Evolutionary conservation across 148 eudicot genomes (phyloP).

Genomic region (Amaranthus palmeri): DNA sequence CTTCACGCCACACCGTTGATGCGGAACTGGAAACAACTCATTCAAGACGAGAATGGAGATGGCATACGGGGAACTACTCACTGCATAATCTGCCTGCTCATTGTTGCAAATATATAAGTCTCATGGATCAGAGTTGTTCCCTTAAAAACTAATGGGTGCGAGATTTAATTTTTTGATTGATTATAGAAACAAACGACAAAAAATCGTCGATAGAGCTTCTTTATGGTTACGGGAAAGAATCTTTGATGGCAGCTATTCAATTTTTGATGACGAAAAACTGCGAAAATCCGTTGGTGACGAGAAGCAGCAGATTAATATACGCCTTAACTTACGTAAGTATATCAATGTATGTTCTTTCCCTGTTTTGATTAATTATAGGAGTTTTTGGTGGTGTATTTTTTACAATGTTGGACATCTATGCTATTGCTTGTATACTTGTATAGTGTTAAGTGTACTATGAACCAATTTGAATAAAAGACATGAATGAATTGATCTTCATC

Average conservation of each 20-base stretch:
- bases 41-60: background rate
- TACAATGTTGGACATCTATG: too few species aligned
- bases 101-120: background rate
- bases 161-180: background rate
- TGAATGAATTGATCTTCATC: too few species aligned
- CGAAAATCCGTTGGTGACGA: background rate
- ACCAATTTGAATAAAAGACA: too few species aligned
- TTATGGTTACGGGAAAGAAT: background rate
- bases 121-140: background rate
- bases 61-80: background rate
- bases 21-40: too few species aligned
- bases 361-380: background rate
- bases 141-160: background rate
- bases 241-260: background rate
- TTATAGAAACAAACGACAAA: too few species aligned
- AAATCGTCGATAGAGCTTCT: background rate
- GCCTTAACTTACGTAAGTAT: background rate
- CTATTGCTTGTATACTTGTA: too few species aligned
- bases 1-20: background rate
- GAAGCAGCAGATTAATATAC: background rate
- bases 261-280: background rate
- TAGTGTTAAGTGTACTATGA: too few species aligned
- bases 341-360: background rate
- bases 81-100: constrained; percentile 7
- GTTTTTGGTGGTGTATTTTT: background rate